Base-by-base conservation (phyloP, 2,329 filamentous ascomycete genomes). In the Pezicula carpinea region DNA sequence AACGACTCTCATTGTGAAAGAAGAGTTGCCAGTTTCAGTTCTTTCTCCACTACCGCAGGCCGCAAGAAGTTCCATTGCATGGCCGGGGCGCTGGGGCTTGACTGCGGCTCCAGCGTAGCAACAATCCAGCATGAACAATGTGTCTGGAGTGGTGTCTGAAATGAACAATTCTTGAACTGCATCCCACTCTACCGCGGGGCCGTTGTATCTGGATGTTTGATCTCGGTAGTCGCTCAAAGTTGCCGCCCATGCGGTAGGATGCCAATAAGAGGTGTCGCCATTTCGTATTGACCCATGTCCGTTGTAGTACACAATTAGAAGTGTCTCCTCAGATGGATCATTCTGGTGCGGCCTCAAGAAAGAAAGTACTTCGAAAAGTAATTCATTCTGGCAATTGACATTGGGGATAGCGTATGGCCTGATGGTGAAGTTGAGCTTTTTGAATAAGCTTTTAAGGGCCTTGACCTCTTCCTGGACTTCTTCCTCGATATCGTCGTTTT, bases 251-350 rank as follows among this genome's bases (percentile, higher is more conserved):
- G 26, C 26, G 26, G 26, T 29, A 29, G 40, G 40, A 21, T 43
- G 40, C 40, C 40, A 43, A 18, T 43, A 43, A 18, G 40, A 43
- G 13, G 22, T 33, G 13, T 43, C 32, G 3, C 26, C 8, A 15
- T 34, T 33, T 7, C 26, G 29, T 19, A 43, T 43, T 29, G 40
- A 43, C 8, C 40, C 40, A 15, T 43, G 40, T 17, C 40, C 40
- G 29, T 43, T 43, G 8, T 43, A 43, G 19, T 43, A 29, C 17
- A 43, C 29, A 18, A 43, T 23, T 32, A 43, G 32, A 17, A 43
- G 29, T 29, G 29, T 29, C 13, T 43, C 23, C 11, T 19, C 40
- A 13, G 22, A 19, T 32, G 40, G 40, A 43, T 43, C 15, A 33
- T 43, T 29, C 18, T 43, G n/a, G n/a, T 33, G 19, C 22, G 29